These are phyloP conservation scores for Ophiosphaerella herpotricha DNA, from an alignment of 2,329 filamentous ascomycete genomes.

Conservation along the genomic window DNA sequence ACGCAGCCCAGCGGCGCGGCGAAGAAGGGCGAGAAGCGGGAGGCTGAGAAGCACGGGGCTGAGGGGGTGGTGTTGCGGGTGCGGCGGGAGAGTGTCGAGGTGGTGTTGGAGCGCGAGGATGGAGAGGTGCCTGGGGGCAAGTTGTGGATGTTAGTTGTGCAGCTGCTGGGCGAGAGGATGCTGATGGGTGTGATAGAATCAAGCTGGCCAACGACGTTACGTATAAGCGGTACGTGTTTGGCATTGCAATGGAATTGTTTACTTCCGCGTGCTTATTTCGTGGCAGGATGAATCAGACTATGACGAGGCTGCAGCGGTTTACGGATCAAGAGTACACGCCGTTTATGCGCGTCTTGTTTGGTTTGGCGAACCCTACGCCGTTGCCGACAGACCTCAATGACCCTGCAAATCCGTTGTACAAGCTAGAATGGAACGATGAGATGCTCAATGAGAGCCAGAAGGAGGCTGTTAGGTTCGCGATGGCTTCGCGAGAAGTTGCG, in stretches of 20 bases:
- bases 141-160: conserved; percentile 64
- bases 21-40: conserved; percentile 73
- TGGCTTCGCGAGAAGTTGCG: conserved; percentile 79
- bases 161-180: conserved; percentile 5
- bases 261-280: conserved; percentile 8
- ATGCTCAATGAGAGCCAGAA: conserved; percentile 66
- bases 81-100: conserved; percentile 61
- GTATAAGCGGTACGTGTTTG: conserved; percentile 59
- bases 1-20: conserved; percentile 74
- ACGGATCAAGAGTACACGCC: conserved; percentile 59
- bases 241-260: conserved; percentile 7
- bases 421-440: conserved; percentile 60
- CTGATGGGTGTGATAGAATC: conserved; percentile 55
- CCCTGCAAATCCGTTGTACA: conserved; percentile 45
- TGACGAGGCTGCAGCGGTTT: conserved; percentile 63
- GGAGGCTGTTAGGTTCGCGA: conserved; percentile 74
- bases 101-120: conserved; percentile 71
- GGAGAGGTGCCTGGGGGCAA: conserved; percentile 59
- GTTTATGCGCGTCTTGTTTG: conserved; percentile 65
- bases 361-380: conserved; percentile 59
- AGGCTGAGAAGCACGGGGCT: conserved; percentile 69
- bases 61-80: conserved; percentile 73
- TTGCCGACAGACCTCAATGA: conserved; percentile 52
- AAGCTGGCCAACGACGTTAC: conserved; percentile 71
- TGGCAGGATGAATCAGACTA: conserved; percentile 65